These are phyloP conservation scores for Backusella mclennaniae DNA, from an alignment of 192 early-diverging fungal species.

Conservation along the genomic window DNA sequence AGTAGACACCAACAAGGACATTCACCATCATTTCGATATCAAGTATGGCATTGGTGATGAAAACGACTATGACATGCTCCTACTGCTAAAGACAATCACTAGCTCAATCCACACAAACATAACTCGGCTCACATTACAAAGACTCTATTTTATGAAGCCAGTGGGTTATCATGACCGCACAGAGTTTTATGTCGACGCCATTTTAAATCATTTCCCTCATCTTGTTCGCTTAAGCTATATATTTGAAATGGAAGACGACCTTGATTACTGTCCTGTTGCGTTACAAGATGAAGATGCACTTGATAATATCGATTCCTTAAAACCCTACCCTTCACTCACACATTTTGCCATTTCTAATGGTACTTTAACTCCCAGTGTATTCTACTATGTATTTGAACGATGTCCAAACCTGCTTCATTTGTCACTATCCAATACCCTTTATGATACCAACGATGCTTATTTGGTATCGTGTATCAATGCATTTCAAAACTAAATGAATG, in stretches of 20 bases:
- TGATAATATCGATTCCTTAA: background rate
- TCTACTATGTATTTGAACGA: background rate
- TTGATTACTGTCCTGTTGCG: background rate
- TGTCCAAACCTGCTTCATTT: background rate
- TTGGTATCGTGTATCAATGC: background rate
- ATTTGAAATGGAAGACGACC: background rate
- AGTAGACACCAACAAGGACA: background rate
- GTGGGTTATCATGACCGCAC: background rate
- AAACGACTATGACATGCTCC: background rate
- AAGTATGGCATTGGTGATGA: background rate
- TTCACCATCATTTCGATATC: background rate
- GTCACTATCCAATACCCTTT: background rate
- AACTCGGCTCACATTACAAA: background rate
- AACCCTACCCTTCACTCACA: background rate
- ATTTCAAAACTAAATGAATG: background rate
- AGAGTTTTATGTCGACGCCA: background rate
- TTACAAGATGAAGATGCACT: background rate
- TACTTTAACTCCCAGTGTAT: background rate
- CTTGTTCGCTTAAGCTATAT: background rate
- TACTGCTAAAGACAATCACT: background rate
- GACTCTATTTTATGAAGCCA: background rate
- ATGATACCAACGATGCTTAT: background rate
- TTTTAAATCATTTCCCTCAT: background rate
- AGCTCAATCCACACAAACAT: background rate
- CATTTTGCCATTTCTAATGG: constrained; percentile 1